Conservation (phyloP, 306 rosid genomes). For the cucumber (Cucumis sativus) region DNA sequence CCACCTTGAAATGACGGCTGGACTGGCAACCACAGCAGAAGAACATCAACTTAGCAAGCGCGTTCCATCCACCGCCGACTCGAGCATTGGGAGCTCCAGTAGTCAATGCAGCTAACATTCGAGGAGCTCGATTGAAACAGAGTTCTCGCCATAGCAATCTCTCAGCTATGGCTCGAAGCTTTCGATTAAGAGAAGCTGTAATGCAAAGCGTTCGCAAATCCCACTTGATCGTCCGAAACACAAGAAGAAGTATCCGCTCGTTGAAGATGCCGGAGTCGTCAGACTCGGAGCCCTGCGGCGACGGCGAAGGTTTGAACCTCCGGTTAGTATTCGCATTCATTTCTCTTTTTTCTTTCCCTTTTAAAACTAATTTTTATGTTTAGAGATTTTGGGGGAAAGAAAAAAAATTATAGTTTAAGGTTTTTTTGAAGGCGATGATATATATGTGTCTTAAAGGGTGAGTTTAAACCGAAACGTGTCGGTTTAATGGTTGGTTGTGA, state of each 20-base stretch:
- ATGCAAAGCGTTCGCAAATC: conserved; percentile 30
- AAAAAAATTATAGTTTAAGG: too few species aligned
- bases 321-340: conserved; percentile 15
- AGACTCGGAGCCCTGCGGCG: conserved; percentile 12
- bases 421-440: too few species aligned
- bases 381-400: too few species aligned
- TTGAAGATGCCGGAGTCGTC: conserved; percentile 27
- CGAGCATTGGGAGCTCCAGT: conserved; percentile 21
- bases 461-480: neutral
- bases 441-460: too few species aligned
- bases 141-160: conserved; percentile 42
- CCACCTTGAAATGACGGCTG: conserved; percentile 26
- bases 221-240: conserved; percentile 39
- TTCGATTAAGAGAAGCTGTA: conserved; percentile 32
- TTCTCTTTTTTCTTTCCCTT: neutral
- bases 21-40: conserved; percentile 44
- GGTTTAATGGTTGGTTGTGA: neutral
- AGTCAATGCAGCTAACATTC: conserved; percentile 26
- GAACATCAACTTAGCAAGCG: conserved; percentile 50
- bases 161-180: conserved; percentile 42
- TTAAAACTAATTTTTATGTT: too few species aligned
- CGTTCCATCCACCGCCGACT: conserved; percentile 51
- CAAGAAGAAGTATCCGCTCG: conserved; percentile 31
- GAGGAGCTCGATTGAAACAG: conserved; percentile 40
- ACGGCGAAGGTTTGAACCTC: conserved; percentile 15